These are phyloP conservation scores for Acidomyces sp. DNA, from an alignment of 495 filamentous ascomycete species.

Conservation along the genomic window DNA sequence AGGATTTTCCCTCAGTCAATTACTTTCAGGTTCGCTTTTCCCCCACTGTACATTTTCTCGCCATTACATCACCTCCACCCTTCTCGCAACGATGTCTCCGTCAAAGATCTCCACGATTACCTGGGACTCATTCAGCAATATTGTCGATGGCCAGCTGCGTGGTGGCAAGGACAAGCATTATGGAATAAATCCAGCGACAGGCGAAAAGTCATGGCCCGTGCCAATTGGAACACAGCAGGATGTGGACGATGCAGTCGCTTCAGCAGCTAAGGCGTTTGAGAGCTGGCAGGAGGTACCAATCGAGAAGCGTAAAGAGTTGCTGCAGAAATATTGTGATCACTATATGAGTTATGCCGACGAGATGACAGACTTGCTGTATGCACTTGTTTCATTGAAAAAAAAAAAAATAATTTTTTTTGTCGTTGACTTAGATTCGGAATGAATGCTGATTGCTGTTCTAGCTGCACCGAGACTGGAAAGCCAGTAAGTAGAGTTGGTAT, in stretches of 20 bases:
- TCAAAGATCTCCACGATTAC: conserved; percentile 27
- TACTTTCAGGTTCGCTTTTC: no score
- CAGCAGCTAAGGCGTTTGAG: conserved; percentile 37
- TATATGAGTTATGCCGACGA: conserved; percentile 33
- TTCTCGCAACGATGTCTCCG: conserved; percentile 27
- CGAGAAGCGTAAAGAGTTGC: conserved; percentile 41
- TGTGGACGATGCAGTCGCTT: conserved; percentile 39
- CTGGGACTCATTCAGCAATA: conserved; percentile 35
- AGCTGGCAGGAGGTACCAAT: conserved; percentile 38
- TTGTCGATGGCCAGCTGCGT: conserved; percentile 35
- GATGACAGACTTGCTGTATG: conserved; percentile 39
- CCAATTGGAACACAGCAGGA: conserved; percentile 41
- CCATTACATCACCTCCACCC: no score
- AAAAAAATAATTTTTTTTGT: no score
- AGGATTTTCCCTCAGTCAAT: no score
- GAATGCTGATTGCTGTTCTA: no score
- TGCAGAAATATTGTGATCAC: conserved; percentile 41
- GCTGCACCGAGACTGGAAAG: conserved; percentile 47
- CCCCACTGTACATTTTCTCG: no score
- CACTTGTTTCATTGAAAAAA: no score
- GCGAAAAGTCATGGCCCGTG: conserved; percentile 39
- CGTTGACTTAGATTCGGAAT: no score
- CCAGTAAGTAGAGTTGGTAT: conserved; percentile 26
- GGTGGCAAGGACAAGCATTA: conserved; percentile 26
- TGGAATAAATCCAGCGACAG: conserved; percentile 40